Conservation (phyloP, 192 early-diverging fungal species). For the Coemansia sp. region DNA sequence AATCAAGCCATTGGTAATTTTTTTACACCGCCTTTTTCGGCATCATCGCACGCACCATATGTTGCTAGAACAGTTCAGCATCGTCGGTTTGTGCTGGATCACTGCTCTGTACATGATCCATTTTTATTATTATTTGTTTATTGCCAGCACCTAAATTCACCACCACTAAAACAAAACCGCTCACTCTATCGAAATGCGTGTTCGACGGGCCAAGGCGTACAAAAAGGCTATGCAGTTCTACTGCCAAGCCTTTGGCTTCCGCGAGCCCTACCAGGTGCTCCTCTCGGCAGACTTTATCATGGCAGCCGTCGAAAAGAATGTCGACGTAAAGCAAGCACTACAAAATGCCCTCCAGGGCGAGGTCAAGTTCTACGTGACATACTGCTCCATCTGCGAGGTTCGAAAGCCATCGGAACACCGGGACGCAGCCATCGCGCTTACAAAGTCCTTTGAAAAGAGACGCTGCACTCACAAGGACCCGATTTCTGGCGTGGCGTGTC, state of each 20-base stretch:
- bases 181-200: constrained; percentile 60
- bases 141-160: not conserved
- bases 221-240: constrained; percentile 82
- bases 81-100: no score
- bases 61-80: no score
- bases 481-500: constrained; percentile 61
- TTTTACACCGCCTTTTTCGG: no score
- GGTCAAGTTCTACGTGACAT: constrained; percentile 64
- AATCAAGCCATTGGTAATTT: no score
- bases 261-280: constrained; percentile 88
- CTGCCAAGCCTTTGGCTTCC: constrained; percentile 75
- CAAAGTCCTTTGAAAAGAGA: constrained; percentile 72
- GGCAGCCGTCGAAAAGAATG: constrained; percentile 58
- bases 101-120: no score
- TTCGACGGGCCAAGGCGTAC: constrained; percentile 78
- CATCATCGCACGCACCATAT: no score
- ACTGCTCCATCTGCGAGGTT: constrained; percentile 72
- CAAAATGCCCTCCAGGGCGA: constrained; percentile 61
- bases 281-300: constrained; percentile 83
- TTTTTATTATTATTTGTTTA: no score
- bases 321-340: constrained; percentile 62
- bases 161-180: not conserved
- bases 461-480: constrained; percentile 70
- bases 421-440: constrained; percentile 53
- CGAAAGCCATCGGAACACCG: constrained; percentile 63